Percentiles rank a stretch among this genome's conserved stretches.
phyloP scores from a whole-genome alignment of 176 grass and related monocot genomes.

The Phoenix dactylifera region DNA sequence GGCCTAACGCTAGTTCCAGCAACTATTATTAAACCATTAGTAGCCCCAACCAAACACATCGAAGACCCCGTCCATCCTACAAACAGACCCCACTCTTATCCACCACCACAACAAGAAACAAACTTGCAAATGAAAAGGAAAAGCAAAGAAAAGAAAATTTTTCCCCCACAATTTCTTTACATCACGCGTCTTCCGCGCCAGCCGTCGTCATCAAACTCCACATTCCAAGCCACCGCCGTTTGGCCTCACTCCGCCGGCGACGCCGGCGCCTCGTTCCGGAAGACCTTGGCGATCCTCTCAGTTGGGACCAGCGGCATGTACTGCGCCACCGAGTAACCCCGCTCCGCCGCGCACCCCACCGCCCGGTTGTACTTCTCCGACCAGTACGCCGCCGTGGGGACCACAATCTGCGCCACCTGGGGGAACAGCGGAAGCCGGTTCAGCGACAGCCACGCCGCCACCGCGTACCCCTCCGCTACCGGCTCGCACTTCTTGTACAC shows the following conservation, averaged over 20 bases:
- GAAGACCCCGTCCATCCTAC: too few species aligned
- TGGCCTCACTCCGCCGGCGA: background rate
- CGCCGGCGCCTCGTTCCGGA: constrained; percentile 18
- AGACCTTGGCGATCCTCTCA: constrained; percentile 69
- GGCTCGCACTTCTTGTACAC: constrained; percentile 60
- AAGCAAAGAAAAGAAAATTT: too few species aligned
- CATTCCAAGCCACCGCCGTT: too few species aligned
- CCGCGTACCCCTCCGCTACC: constrained; percentile 54
- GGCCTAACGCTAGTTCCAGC: too few species aligned
- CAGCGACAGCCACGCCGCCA: constrained; percentile 57
- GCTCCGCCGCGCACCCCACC: constrained; percentile 15
- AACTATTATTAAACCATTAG: too few species aligned
- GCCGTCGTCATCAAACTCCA: too few species aligned
- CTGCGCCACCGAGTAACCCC: constrained; percentile 17
- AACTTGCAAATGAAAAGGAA: too few species aligned
- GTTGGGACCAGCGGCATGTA: constrained; percentile 53
- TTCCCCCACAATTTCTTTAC: too few species aligned
- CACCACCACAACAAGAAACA: too few species aligned
- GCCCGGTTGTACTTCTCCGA: constrained; percentile 69
- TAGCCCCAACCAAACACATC: too few species aligned
- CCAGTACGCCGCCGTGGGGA: constrained; percentile 33
- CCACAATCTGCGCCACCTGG: constrained; percentile 14
- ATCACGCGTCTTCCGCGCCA: too few species aligned
- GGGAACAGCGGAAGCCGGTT: constrained; percentile 70
- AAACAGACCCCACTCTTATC: too few species aligned